These are phyloP conservation scores for Podaxis sp. DNA, from an alignment of 768 basidiomycete genomes.

Conservation along the genomic window DNA sequence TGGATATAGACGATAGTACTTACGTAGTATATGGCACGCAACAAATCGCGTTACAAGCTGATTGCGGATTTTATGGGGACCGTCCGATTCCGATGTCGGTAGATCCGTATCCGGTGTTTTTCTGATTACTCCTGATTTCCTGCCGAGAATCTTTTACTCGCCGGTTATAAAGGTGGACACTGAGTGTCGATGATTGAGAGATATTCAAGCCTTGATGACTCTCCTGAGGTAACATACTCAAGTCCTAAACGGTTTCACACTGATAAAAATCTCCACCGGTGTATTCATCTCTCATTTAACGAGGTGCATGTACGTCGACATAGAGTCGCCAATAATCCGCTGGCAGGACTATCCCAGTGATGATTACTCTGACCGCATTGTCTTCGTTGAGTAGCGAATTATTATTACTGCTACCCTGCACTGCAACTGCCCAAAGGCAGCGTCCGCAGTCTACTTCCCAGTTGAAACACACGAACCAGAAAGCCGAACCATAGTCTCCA, in stretches of 20 bases:
- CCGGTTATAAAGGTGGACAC: too few species aligned
- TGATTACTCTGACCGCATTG: background rate
- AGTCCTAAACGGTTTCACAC: background rate
- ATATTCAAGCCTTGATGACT: background rate
- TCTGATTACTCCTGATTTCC: too few species aligned
- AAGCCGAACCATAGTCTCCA: background rate
- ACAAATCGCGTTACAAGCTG: too few species aligned
- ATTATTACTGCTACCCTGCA: background rate
- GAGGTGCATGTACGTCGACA: background rate
- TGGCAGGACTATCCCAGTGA: background rate
- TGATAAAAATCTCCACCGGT: background rate
- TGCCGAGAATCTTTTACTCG: too few species aligned
- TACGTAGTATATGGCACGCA: too few species aligned
- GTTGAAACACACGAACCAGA: background rate
- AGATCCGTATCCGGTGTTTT: too few species aligned
- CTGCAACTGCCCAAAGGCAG: background rate
- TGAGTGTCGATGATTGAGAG: background rate
- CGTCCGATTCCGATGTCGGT: too few species aligned
- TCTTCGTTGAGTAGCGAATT: background rate
- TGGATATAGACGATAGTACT: too few species aligned
- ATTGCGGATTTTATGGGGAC: too few species aligned
- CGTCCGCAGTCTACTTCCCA: background rate
- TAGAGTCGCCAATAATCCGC: background rate
- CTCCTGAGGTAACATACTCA: background rate
- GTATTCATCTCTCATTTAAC: background rate